Base-by-base conservation (phyloP, 768 basidiomycete species). In the Hirschioporus abietinus region DNA sequence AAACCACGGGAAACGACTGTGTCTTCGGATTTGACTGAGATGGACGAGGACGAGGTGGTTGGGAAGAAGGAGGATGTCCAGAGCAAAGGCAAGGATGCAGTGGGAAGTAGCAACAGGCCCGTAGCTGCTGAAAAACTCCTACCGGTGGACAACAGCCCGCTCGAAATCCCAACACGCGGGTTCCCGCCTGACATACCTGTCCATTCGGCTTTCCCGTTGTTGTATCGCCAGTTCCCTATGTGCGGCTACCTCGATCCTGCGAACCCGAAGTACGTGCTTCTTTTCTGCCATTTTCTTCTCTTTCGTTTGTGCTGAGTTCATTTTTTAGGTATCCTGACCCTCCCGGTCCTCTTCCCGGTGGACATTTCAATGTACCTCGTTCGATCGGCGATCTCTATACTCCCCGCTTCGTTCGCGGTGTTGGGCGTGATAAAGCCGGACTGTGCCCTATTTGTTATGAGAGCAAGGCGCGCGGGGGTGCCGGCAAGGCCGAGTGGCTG, bases 361-460 rank as follows among this genome's bases (percentile, higher is more conserved):
- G 88, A 1, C 77, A 68, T 0, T 86, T 85, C 69, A 91, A 92
- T 66, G 77, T 82, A 30, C 88, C 91, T 0, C 83, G 88, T 24
- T 76, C 78, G 63, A 74, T 81, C 1, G 77, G 88, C 59, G 92
- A 93, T 71, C 77, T 94, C 10, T 94, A 94, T 71, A 91, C 89
- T 0, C 90, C 92, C 8, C 82, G 92, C 15, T 90, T 90, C 70
- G 88, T 90, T 59, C 87, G 83, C 70, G 92, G 92, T 2, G 82
- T 78, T 63, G 91, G 90, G 6, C 73, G 77, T 0, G 82, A 84
- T 1, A 93, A 93, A 76, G 83, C 88, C 0, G 92, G 91, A 1
- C 73, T 92, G 36, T 94, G 92, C 70, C 92, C 92, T 0, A 83
- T 93, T 63, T 94, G 92, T 71, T 74, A 85, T 58, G 91, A 92